phyloP scores from a whole-genome alignment of 73 alveolate genomes.

The Paramecium caudatum region DNA sequence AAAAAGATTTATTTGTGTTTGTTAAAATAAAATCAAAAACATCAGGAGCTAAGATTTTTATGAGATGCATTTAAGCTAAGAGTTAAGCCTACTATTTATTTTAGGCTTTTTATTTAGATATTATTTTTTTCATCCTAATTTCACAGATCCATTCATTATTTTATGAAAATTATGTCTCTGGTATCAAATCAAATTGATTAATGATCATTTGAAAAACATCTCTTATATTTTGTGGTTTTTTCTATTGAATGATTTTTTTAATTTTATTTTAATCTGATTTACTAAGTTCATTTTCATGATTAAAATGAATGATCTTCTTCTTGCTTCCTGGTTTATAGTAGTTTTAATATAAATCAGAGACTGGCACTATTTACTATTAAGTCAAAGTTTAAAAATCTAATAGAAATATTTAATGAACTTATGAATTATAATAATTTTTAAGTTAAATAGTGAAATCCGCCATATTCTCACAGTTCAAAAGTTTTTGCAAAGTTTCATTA shows the following conservation, averaged over 20 bases:
- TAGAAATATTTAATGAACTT: not conserved
- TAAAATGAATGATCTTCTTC: not conserved
- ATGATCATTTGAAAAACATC: not conserved
- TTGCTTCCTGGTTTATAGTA: constrained; percentile 11
- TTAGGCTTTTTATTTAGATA: not conserved
- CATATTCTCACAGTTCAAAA: not conserved
- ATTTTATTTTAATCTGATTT: not conserved
- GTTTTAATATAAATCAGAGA: not conserved
- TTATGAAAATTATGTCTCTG: not conserved
- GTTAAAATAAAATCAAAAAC: not conserved
- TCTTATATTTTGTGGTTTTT: not conserved
- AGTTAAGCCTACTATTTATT: not conserved
- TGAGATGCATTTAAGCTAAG: not conserved
- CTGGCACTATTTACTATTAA: not conserved
- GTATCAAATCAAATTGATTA: not conserved
- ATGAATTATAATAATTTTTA: not conserved
- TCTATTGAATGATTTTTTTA: not conserved
- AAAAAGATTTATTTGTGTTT: not conserved
- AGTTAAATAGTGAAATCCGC: not conserved
- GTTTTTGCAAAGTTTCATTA: not conserved
- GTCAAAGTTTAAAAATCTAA: not conserved
- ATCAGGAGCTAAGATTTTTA: not conserved
- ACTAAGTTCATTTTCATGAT: not conserved
- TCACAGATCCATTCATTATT: not conserved
- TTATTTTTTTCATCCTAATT: not conserved